Conservation (phyloP, 2,329 filamentous ascomycete genomes). For the Aschersonia sp. region DNA sequence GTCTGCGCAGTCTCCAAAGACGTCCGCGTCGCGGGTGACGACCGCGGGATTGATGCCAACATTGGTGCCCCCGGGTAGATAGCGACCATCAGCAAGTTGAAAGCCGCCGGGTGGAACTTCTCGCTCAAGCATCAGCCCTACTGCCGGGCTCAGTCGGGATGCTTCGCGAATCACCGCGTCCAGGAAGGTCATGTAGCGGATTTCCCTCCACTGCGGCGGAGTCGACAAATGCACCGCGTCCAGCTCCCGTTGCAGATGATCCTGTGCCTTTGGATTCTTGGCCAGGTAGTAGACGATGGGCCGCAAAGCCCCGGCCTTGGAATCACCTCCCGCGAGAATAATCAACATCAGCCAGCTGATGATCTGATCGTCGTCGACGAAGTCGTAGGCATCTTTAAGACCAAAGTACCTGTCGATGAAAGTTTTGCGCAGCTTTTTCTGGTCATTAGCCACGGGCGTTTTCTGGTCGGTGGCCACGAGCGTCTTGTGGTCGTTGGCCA, state of each 20-base stretch:
- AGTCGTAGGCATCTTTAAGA: constrained; percentile 14
- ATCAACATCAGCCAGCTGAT: constrained; percentile 8
- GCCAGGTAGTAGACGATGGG: constrained; percentile 22
- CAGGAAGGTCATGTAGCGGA: constrained; percentile 25
- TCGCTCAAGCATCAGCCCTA: constrained; percentile 33
- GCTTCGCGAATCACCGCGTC: constrained; percentile 36
- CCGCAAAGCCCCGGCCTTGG: constrained; percentile 18
- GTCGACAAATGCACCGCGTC: constrained; percentile 13
- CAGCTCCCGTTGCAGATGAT: constrained; percentile 22
- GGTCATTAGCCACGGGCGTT: constrained; percentile 6
- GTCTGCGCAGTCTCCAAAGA: constrained; percentile 30
- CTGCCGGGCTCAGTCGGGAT: constrained; percentile 31
- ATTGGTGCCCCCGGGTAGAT: constrained; percentile 20
- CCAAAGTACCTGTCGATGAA: constrained; percentile 6
- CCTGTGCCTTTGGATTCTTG: constrained; percentile 13
- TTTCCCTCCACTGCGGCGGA: constrained; percentile 7
- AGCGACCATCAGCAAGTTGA: constrained; percentile 16
- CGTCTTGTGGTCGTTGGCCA: constrained; percentile 3
- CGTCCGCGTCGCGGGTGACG: constrained; percentile 18
- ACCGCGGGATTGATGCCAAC: constrained; percentile 27
- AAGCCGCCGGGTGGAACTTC: constrained; percentile 27
- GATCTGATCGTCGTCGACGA: constrained; percentile 16
- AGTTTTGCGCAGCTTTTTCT: constrained; percentile 2
- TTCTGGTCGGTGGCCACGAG: no score
- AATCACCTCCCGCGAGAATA: constrained; percentile 20